Evolutionary conservation across 352 stramenopile genomes (phyloP).

Genomic region (Pythium utonaiense): DNA sequence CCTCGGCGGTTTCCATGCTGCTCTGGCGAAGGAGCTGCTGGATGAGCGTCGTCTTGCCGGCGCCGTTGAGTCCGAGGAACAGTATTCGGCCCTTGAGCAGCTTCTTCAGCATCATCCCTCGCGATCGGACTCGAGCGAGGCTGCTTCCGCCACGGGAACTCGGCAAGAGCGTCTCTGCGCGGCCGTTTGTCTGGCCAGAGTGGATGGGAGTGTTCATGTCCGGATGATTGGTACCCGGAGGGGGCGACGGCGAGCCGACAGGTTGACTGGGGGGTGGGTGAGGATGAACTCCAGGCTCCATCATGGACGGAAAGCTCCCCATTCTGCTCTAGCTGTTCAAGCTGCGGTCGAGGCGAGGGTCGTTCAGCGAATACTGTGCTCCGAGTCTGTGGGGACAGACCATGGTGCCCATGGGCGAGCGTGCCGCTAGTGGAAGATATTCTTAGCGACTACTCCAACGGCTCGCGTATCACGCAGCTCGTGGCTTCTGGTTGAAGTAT

Average conservation of each 20-base stretch:
- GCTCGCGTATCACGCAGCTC: neutral
- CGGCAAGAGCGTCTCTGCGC: neutral
- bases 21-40: slow-evolving; percentile 34
- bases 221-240: neutral
- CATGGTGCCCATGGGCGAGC: no score
- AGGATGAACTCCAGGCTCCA: neutral
- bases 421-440: no score
- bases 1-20: slow-evolving; percentile 21
- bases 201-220: neutral
- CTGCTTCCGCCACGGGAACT: neutral
- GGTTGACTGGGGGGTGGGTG: neutral
- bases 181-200: slow-evolving; percentile 8
- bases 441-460: neutral
- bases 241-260: neutral
- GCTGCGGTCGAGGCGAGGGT: no score
- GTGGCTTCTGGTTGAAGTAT: neutral
- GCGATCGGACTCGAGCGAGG: slow-evolving; percentile 6
- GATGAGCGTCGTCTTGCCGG: slow-evolving; percentile 58
- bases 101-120: slow-evolving; percentile 34
- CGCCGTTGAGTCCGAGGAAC: slow-evolving; percentile 49
- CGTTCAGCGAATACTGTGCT: no score
- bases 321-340: neutral
- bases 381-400: no score
- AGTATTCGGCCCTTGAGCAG: slow-evolving; percentile 39
- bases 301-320: neutral